A percentile compares a stretch with the other conserved stretches of the same genome.
phyloP scores from a whole-genome alignment of 2,329 filamentous ascomycete genomes.

The Aurifilum marmelostoma region DNA sequence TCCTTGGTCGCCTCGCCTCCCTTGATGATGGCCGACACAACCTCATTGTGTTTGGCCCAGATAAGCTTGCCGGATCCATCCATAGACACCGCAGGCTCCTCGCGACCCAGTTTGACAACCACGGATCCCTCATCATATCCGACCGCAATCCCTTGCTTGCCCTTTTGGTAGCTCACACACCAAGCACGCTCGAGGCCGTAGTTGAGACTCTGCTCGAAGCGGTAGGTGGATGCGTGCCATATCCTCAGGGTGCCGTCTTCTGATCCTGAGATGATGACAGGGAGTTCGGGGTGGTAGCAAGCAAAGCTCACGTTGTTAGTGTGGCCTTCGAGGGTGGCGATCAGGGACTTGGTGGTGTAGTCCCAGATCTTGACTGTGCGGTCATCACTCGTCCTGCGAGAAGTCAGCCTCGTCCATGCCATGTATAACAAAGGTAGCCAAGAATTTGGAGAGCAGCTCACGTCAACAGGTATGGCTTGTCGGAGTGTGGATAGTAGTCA shows the following conservation, averaged over 20 bases:
- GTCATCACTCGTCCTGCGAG: conserved; percentile 32
- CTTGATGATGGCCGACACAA: conserved; percentile 94
- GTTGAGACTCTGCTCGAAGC: conserved; percentile 92
- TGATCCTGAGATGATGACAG: conserved; percentile 95
- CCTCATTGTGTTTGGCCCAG: conserved; percentile 94
- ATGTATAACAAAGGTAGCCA: too few relatives aligned
- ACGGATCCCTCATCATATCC: conserved; percentile 98
- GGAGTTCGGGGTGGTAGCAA: conserved; percentile 95
- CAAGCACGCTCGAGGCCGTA: conserved; percentile 95
- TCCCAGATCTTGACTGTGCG: conserved; percentile 98
- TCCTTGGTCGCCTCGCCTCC: conserved; percentile 87
- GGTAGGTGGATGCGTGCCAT: conserved; percentile 98
- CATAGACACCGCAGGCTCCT: conserved; percentile 98
- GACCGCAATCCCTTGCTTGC: conserved; percentile 90
- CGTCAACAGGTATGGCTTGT: conserved; percentile 87
- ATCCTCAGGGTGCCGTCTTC: conserved; percentile 98
- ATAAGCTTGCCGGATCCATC: conserved; percentile 94
- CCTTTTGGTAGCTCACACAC: conserved; percentile 96
- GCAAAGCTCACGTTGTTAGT: conserved; percentile 98
- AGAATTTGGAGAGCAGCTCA: conserved; percentile 42
- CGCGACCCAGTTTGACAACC: conserved; percentile 94
- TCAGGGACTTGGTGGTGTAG: conserved; percentile 96
- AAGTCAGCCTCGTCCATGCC: not conserved
- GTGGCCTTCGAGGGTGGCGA: conserved; percentile 94
- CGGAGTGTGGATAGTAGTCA: conserved; percentile 79